These are phyloP conservation scores for Colletotrichum sp. DNA, from an alignment of 2,329 filamentous ascomycete genomes.

Conservation along the genomic window DNA sequence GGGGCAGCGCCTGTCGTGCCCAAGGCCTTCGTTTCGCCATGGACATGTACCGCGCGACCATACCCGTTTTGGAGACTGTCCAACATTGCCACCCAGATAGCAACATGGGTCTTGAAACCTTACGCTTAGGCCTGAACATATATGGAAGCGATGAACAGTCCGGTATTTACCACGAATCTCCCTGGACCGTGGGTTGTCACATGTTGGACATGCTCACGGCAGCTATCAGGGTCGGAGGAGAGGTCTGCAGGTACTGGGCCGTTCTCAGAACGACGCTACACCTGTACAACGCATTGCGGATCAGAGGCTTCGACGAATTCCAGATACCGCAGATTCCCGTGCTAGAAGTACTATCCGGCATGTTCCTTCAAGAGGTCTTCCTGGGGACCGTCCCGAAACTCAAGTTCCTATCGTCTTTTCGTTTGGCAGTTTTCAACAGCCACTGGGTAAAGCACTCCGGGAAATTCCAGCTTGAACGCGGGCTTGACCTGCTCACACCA, in stretches of 20 bases:
- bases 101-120: background rate
- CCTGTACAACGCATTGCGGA: background rate
- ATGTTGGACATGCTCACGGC: background rate
- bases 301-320: background rate
- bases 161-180: background rate
- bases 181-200: background rate
- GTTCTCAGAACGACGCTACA: background rate
- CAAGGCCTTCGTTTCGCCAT: background rate
- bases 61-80: fast-evolving
- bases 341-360: background rate
- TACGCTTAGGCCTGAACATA: fast-evolving
- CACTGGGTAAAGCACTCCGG: fast-evolving
- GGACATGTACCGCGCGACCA: fast-evolving
- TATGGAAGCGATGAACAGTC: fast-evolving
- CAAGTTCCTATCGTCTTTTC: background rate
- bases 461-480: fast-evolving
- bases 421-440: background rate
- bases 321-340: background rate
- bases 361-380: background rate
- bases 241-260: background rate
- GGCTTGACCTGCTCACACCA: background rate
- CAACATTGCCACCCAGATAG: fast-evolving
- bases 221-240: background rate
- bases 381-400: background rate
- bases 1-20: background rate